Evolutionary conservation across 768 basidiomycete genomes (phyloP).

Genomic region (Pisolithus microcarpus): DNA sequence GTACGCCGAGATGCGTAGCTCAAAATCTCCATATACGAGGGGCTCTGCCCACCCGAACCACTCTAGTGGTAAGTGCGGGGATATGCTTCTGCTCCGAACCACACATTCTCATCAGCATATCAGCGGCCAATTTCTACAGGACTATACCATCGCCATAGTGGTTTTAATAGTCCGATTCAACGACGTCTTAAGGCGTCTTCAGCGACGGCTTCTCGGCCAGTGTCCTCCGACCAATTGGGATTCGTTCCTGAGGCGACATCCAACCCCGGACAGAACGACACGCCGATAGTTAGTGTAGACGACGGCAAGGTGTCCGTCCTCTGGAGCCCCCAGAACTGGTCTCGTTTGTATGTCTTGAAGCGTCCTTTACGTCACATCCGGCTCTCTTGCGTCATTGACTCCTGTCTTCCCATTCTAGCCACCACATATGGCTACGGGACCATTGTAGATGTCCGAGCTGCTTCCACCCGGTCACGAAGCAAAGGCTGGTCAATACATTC

Average conservation of each 20-base stretch:
- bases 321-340: slow-evolving; percentile 68
- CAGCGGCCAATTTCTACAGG: not conserved
- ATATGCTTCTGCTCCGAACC: not conserved
- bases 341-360: slow-evolving; percentile 58
- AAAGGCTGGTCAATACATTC: slow-evolving; percentile 82
- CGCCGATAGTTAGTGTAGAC: slow-evolving; percentile 50
- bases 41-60: too few relatives aligned
- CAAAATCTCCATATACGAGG: not conserved
- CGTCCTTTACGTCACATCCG: not conserved
- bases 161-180: not conserved
- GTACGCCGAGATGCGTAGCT: not conserved
- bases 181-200: slow-evolving; percentile 10
- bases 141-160: not conserved
- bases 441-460: slow-evolving; percentile 86
- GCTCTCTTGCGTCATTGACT: not conserved
- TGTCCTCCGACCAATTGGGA: slow-evolving; percentile 26
- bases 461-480: slow-evolving; percentile 84
- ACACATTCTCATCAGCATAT: not conserved
- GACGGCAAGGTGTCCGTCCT: slow-evolving; percentile 58
- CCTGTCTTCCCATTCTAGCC: slow-evolving; percentile 41
- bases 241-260: slow-evolving; percentile 12
- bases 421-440: slow-evolving; percentile 87
- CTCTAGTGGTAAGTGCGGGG: not conserved
- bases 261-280: slow-evolving; percentile 17
- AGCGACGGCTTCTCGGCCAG: not conserved